Evolutionary conservation across 108 stramenopile species (phyloP).

Genomic region (Skeletonema potamos): DNA sequence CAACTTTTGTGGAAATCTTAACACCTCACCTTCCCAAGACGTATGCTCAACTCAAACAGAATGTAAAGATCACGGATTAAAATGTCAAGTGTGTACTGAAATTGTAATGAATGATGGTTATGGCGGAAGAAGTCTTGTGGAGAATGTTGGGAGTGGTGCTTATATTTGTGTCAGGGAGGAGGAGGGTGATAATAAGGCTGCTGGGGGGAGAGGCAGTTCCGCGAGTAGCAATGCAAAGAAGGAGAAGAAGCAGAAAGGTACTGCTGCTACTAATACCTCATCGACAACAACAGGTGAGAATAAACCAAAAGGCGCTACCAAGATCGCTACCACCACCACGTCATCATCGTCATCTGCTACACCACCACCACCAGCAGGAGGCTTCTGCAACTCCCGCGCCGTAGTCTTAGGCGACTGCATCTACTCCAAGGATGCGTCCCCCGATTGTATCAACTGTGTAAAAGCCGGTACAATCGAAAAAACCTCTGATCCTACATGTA

Average conservation of each 20-base stretch:
- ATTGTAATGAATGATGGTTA: background rate
- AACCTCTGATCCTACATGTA: background rate
- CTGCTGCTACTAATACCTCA: background rate
- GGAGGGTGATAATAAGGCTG: background rate
- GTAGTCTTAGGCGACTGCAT: background rate
- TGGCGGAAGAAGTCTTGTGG: background rate
- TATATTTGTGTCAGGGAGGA: constrained; percentile 1
- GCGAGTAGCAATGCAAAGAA: too few relatives aligned
- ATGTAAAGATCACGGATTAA: background rate
- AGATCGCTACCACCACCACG: background rate
- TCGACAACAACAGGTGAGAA: background rate
- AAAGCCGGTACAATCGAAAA: background rate
- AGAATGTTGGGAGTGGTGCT: background rate
- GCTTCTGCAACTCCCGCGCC: background rate
- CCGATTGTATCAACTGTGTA: background rate
- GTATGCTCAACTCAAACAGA: background rate
- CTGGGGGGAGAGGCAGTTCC: too few relatives aligned
- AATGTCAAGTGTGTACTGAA: background rate
- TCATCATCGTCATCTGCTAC: too few relatives aligned
- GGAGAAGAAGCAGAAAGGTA: background rate
- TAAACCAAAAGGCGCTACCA: background rate
- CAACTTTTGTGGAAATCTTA: background rate
- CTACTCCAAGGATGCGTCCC: background rate
- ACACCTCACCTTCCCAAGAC: background rate
- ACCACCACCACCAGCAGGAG: background rate